Base-by-base conservation (phyloP, 2,329 filamentous ascomycete genomes). In the Verticillium tricorpus region DNA sequence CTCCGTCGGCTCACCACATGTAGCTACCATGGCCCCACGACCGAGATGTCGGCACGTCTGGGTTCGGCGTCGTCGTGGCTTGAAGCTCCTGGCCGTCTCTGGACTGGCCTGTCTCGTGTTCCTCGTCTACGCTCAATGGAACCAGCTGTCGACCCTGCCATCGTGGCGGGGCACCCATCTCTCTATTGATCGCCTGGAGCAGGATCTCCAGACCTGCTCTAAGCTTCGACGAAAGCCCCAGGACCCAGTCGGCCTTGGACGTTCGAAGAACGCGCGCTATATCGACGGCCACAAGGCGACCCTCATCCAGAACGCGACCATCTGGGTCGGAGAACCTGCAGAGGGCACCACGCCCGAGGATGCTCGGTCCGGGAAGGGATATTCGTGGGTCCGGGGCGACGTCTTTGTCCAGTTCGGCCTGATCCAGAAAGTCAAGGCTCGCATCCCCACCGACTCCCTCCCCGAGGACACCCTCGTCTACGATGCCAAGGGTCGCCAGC, bases 301-400 rank as follows among this genome's bases (percentile, higher is more conserved):
- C 0, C 78, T 90, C 50, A 88, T 90, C 66, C 83, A 80, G 64
- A 90, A 90, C 69, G 87, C 87, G 5, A 86, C 83, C 1, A 79
- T 90, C 22, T 90, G 87, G 88, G 77, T 84, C 3, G 88, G 87
- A 37, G 87, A 89, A 72, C 84, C 88, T 0, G 71, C 68, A 0
- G 62, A 78, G 37, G 85, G 84, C 11, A 82, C 80, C 1, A 81
- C 78, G 7, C 70, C 76, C 6, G 80, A 82, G 56, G 85, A 86
- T 66, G 84, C 84, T 1, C 78, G 80, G 50, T 77, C 77, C 32
- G 87, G 87, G 19, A 82, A 82, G 62, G 86, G 86, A 35, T 89
- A 82, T 74, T 71, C 77, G 28, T 90, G 88, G 88, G 74, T 80
- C 37, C 70, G 70, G 2, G 80, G 84, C n/a, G 87, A 90, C 66